phyloP scores from a whole-genome alignment of 2,329 filamentous ascomycete genomes.

The Monilinia fructicola region DNA sequence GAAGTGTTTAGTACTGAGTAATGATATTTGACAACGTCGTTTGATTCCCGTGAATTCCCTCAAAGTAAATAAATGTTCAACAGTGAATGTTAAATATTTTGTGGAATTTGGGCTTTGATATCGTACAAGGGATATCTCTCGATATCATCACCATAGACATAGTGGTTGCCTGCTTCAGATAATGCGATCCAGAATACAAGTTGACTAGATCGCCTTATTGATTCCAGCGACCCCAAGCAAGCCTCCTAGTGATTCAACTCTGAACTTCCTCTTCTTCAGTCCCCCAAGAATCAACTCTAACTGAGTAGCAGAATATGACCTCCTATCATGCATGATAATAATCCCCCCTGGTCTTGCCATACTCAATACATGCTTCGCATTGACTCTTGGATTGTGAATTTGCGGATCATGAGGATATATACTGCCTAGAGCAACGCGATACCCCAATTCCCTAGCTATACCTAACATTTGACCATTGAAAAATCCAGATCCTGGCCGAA shows the following conservation, averaged over 20 bases:
- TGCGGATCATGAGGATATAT: constrained; percentile 94
- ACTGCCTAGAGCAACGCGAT: constrained; percentile 73
- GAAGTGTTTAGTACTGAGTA: no score
- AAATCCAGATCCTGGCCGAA: constrained; percentile 81
- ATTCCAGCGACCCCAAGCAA: constrained; percentile 49
- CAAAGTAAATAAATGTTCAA: no score
- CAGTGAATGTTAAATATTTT: no score
- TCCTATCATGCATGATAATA: constrained; percentile 81
- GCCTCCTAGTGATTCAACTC: constrained; percentile 68
- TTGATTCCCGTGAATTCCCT: no score
- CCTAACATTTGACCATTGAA: constrained; percentile 71
- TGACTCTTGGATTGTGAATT: constrained; percentile 66
- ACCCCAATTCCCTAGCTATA: constrained; percentile 60
- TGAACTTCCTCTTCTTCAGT: constrained; percentile 67
- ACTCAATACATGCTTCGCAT: constrained; percentile 76
- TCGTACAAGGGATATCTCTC: background rate
- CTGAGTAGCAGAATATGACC: constrained; percentile 83
- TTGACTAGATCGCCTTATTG: background rate
- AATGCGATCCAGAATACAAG: background rate
- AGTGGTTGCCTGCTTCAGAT: background rate
- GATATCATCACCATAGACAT: background rate
- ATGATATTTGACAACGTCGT: no score
- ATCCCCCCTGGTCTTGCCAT: constrained; percentile 76
- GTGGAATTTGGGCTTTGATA: no score
- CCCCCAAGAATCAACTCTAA: constrained; percentile 69